Evolutionary conservation across 306 rosid species (phyloP), one percentile per base, ranked within the genome.

Genomic region (Lathyrus sativus): DNA sequence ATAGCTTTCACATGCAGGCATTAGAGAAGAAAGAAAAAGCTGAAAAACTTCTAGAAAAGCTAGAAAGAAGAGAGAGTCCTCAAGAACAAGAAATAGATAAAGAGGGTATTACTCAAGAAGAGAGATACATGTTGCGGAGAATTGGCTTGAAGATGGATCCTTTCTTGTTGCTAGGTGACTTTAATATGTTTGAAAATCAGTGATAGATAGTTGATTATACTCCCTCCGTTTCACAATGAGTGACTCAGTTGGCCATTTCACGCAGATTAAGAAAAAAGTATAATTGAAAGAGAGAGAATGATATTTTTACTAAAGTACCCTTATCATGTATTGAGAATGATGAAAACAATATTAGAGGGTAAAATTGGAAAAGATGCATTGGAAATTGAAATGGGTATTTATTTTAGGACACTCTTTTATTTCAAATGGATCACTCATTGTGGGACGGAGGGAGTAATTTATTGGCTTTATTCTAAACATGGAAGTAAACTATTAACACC

Each of bases 121-220:
- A 93, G 80, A 90, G 85, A 78, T 84, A 80, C 74, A 93, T 93
- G 98, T 82, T 93, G 77, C 82, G 88, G 83, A 93, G 81, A 85
- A 76, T 93, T 64, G 99, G 91, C 74, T 74, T 93, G 86, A 90
- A 84, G 82, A 90, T 90, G 97, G 75, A 73, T 55, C 86, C 99
- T 67, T 93, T 93, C 91, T 82, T 93, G 57, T 82, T 90, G 69
- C 62, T 90, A 81, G 99, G 99, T 93, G 82, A 84, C 86, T 79
- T 44, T 42, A 58, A 28, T 46, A 75, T 67, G 54, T 68, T 76
- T 58, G 63, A 42, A 72, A 57, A 17, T 63, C 14, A 67, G 19
- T 57, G 13, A 4, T 46, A 54, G 42, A 64, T 65, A 44, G 44
- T 41, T 67, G 11, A 49, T 75, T 42, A 35, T 6, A n/a, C n/a